A percentile compares a stretch with the other conserved stretches of the same genome.
Conservation (phyloP, 2,329 filamentous ascomycete genomes). For the Cladosporium colombiae region DNA sequence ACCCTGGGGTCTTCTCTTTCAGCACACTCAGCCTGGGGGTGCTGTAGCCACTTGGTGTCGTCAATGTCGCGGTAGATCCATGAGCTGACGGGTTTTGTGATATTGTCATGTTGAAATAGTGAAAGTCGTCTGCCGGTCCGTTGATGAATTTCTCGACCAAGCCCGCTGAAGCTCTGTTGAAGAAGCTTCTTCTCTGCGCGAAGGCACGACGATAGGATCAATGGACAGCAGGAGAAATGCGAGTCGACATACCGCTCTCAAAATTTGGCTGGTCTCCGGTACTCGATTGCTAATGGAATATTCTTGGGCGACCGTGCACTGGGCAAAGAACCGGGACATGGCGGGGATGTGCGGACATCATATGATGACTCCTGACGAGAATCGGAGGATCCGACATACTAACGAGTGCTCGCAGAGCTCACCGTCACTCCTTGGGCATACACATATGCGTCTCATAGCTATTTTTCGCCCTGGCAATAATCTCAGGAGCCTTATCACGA, state of each 20-base stretch:
- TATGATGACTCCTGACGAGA: background rate
- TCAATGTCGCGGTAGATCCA: constrained; percentile 7
- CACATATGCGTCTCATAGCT: background rate
- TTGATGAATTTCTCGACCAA: background rate
- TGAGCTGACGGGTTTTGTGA: constrained; percentile 8
- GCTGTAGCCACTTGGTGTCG: constrained; percentile 15
- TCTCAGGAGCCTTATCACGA: background rate
- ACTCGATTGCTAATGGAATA: constrained; percentile 12
- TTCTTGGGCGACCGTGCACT: constrained; percentile 12
- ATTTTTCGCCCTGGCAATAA: background rate
- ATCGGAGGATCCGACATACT: background rate
- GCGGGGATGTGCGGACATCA: constrained; percentile 18
- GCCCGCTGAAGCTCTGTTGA: constrained; percentile 16
- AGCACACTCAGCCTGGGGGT: background rate
- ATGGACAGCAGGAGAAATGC: background rate
- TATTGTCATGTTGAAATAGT: constrained; percentile 2
- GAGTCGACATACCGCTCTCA: background rate
- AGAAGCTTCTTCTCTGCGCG: constrained; percentile 9
- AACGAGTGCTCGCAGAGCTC: background rate
- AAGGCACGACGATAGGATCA: constrained; percentile 3
- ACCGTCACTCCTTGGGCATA: background rate
- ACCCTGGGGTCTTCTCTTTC: background rate
- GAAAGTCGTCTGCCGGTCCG: background rate
- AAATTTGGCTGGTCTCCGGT: constrained; percentile 12
- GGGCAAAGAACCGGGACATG: background rate